These are phyloP conservation scores for Vanderwaltozyma yarrowii DNA, from an alignment of 805 yeast genomes.

Conservation along the genomic window DNA sequence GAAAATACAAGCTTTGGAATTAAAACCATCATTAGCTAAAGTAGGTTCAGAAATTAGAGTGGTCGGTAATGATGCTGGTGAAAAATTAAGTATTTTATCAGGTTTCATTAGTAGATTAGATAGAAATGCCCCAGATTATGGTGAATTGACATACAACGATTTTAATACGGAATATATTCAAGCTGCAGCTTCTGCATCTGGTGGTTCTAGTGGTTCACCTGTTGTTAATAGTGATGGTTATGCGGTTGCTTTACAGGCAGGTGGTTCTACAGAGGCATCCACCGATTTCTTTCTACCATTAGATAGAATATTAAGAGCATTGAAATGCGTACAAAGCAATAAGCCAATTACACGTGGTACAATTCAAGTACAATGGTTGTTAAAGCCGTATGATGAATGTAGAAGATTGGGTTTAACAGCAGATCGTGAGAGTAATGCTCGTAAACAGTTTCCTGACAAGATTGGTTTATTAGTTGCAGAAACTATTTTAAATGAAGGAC, in stretches of 20 bases:
- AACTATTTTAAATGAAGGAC: slow-evolving; percentile 74
- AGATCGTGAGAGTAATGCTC: slow-evolving; percentile 61
- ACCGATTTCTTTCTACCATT: slow-evolving; percentile 89
- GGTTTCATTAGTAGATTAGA: slow-evolving; percentile 75
- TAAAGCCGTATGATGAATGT: slow-evolving; percentile 86
- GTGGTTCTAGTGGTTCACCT: slow-evolving; percentile 94
- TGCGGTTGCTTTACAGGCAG: slow-evolving; percentile 90
- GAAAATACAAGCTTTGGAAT: slow-evolving; percentile 52
- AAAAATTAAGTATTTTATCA: slow-evolving; percentile 75
- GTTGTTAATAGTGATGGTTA: slow-evolving; percentile 84
- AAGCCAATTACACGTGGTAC: slow-evolving; percentile 75
- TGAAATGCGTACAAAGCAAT: slow-evolving; percentile 54
- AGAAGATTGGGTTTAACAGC: slow-evolving; percentile 71
- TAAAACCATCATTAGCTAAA: slow-evolving; percentile 73
- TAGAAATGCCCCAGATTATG: slow-evolving; percentile 92
- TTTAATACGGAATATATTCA: slow-evolving; percentile 91
- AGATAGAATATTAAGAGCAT: slow-evolving; percentile 71
- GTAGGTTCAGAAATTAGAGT: slow-evolving; percentile 93
- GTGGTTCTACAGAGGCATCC: slow-evolving; percentile 84
- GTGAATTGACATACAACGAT: slow-evolving; percentile 78
- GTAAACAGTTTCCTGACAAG: slow-evolving; percentile 57
- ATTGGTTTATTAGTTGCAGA: slow-evolving; percentile 81
- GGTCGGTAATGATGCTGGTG: slow-evolving; percentile 96
- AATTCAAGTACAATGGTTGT: slow-evolving; percentile 80
- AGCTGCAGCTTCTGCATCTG: slow-evolving; percentile 93